Conservation (phyloP, 2,329 filamentous ascomycete genomes). For the Teratosphaeria gauchensis region DNA sequence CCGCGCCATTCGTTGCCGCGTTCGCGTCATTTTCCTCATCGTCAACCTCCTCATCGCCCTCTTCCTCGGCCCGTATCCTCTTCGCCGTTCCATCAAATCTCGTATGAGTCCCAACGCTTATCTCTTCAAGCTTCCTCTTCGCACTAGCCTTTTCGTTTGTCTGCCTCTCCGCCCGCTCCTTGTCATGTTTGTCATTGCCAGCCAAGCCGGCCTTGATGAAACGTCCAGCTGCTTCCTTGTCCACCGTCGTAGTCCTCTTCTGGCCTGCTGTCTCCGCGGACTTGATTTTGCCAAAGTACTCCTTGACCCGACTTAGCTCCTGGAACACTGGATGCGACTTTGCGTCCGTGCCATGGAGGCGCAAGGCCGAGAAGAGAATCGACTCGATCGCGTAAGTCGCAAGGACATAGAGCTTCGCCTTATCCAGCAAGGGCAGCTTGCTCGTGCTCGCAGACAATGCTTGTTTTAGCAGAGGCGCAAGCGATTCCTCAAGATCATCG, state of each 20-base stretch:
- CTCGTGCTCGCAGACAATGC: constrained; percentile 58
- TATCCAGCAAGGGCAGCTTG: constrained; percentile 84
- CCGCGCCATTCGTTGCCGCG: background rate
- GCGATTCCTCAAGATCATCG: constrained; percentile 63
- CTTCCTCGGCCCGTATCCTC: constrained; percentile 22
- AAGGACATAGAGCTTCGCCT: constrained; percentile 86
- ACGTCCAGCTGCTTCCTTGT: constrained; percentile 69
- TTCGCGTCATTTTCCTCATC: constrained; percentile 2
- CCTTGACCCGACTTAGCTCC: constrained; percentile 76
- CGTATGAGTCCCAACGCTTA: constrained; percentile 23
- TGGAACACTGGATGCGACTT: constrained; percentile 75
- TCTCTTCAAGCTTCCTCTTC: constrained; percentile 27
- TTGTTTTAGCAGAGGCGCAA: constrained; percentile 62
- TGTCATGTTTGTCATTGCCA: constrained; percentile 38
- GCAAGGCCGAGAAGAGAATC: constrained; percentile 73
- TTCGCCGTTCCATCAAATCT: constrained; percentile 25
- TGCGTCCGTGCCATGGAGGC: constrained; percentile 65
- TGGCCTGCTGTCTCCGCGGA: constrained; percentile 54
- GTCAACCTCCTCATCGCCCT: constrained; percentile 7
- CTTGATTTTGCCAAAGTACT: constrained; percentile 91
- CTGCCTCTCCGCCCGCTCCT: constrained; percentile 28
- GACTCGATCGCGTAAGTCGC: constrained; percentile 85
- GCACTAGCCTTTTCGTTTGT: constrained; percentile 27
- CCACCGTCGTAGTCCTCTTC: constrained; percentile 48
- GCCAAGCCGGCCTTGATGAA: constrained; percentile 74